Evolutionary conservation across 2,329 filamentous ascomycete genomes (phyloP), one percentile per base, ranked within the genome.

Genomic region (Podosphaera xanthii): DNA sequence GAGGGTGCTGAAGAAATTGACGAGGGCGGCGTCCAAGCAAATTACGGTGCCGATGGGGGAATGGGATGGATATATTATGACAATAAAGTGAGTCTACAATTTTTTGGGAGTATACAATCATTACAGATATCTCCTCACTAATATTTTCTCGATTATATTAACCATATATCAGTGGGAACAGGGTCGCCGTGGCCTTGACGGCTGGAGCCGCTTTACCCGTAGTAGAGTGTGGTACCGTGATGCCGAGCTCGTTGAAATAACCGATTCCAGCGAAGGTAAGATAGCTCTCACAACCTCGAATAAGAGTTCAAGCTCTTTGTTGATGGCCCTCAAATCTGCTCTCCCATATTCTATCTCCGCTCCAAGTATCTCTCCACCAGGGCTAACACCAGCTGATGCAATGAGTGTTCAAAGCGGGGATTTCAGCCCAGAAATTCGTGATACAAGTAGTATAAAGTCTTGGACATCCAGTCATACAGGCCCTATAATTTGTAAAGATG

Each of bases 51-150:
- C 58, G 70, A 72, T 59, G 64, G 73, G 69, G 69, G 79, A 75
- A 82, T 83, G 64, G 92, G 90, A 0, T 98, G 92, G 92, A 87
- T 95, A 44, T 98, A 92, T 71, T 98, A 96, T 69, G 92, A 98
- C 68, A 97, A 91, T 70, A 96, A 95, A 82, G 87, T 88, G 73
- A 61, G 74, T 6, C 33, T 40, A 65, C 56, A 33, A 35, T 31
- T 36, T 34, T 35, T 33, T 22, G 22, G 50, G 33, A 30, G 14
- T 54, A 31, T 12, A 14, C 30, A 40, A 2, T 14, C 35, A 53
- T 10, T 42, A 8, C 4, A 58, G n/a, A 4, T 42, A 1, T 40
- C 34, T 12, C 6, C 22, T 22, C 4, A 40, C 4, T 31, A 22
- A 33, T 59, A 9, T 50, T n/a, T 35, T 12, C 9, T 31, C 31